Percentiles rank a stretch among this genome's conserved stretches.
These are phyloP conservation scores for Cladophialophora psammophila DNA, from an alignment of 2,329 filamentous ascomycete genomes.

Conservation along the genomic window DNA sequence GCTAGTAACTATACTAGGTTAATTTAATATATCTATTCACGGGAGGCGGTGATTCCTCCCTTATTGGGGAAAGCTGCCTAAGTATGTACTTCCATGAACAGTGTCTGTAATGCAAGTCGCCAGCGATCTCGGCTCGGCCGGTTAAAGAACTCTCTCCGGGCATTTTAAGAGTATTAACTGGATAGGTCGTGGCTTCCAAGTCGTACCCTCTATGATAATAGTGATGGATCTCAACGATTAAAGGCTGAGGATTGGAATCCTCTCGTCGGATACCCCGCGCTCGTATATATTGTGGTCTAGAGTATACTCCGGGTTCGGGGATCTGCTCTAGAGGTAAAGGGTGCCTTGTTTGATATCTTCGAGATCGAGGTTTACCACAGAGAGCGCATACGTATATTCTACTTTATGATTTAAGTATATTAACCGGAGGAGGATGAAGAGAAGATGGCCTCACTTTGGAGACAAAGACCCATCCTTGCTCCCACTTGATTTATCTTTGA, in stretches of 20 bases:
- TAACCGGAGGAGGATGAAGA: too few species aligned
- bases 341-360: background rate
- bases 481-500: too few species aligned
- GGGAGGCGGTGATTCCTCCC: too few species aligned
- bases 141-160: background rate
- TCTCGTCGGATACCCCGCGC: background rate
- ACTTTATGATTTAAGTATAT: too few species aligned
- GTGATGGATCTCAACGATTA: background rate
- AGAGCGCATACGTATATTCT: background rate
- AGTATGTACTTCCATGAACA: too few species aligned
- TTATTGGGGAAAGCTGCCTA: too few species aligned
- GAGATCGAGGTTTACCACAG: background rate
- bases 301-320: background rate
- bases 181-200: background rate
- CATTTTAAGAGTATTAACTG: background rate
- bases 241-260: background rate
- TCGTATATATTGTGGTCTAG: background rate
- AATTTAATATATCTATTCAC: too few species aligned
- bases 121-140: background rate
- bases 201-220: background rate
- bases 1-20: too few species aligned
- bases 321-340: background rate
- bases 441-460: too few species aligned
- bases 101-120: background rate
- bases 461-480: too few species aligned